Percentiles rank a stretch among this genome's conserved stretches.
Conservation (phyloP, 257 asterid genomes). For the Penstemon barbatus region DNA sequence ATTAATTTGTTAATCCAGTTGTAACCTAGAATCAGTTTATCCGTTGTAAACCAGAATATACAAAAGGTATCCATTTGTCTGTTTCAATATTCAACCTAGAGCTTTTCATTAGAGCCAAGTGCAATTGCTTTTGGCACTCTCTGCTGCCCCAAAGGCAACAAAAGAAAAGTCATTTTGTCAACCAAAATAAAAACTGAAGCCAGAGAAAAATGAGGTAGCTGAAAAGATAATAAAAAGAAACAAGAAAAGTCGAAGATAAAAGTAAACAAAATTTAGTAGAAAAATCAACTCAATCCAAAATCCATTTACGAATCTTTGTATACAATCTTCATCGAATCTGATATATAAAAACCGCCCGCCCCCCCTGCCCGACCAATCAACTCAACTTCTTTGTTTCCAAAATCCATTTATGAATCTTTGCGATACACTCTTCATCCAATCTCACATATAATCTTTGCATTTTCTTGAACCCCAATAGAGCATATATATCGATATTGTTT, state of each 20-base stretch:
- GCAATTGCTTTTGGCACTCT: slow-evolving; percentile 19
- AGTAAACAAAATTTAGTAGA: not conserved
- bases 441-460: slow-evolving; percentile 37
- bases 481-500: slow-evolving; percentile 42
- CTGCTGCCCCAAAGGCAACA: slow-evolving; percentile 3
- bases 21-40: too few relatives aligned
- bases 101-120: slow-evolving; percentile 2
- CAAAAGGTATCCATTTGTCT: too few relatives aligned
- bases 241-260: not conserved
- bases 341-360: slow-evolving; percentile 8
- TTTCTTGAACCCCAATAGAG: slow-evolving; percentile 37
- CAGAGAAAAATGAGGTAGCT: not conserved
- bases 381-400: slow-evolving; percentile 65
- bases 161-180: not conserved
- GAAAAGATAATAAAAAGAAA: slow-evolving; percentile 6
- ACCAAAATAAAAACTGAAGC: not conserved
- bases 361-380: slow-evolving; percentile 28
- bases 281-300: slow-evolving; percentile 57
- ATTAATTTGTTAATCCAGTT: too few relatives aligned
- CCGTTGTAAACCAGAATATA: not conserved
- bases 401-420: slow-evolving; percentile 44
- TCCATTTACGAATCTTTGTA: slow-evolving; percentile 44
- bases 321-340: slow-evolving; percentile 51
- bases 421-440: slow-evolving; percentile 49
- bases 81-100: slow-evolving; percentile 11